phyloP scores from a whole-genome alignment of 139 green algal species.

The Micractinium conductrix region DNA sequence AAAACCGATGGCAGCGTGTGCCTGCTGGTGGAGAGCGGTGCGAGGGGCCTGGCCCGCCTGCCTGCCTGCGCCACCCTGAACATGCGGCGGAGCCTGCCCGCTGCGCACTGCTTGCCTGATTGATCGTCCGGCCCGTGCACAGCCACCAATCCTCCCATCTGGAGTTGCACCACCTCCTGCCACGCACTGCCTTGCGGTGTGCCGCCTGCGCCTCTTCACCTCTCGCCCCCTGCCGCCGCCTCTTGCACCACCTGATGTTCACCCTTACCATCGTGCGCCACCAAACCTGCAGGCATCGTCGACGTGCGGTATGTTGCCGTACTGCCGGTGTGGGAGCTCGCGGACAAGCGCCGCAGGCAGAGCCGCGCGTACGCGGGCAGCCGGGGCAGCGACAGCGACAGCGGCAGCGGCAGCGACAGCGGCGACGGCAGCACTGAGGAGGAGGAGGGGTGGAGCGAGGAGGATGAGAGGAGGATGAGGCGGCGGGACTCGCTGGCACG shows the following conservation, averaged over 20 bases:
- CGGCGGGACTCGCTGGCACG: constrained; percentile 14
- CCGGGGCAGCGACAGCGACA: not conserved
- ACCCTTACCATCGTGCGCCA: too few species aligned
- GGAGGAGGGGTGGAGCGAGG: not conserved
- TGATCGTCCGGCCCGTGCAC: too few species aligned
- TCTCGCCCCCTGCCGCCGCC: not conserved
- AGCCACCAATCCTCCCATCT: not conserved
- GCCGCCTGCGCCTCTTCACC: too few species aligned
- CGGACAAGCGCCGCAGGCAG: not conserved
- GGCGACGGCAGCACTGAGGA: not conserved
- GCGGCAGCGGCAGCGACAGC: not conserved
- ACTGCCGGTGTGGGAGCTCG: not conserved
- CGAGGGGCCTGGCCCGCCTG: not conserved
- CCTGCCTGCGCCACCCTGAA: not conserved
- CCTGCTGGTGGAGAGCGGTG: constrained; percentile 26
- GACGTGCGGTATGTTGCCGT: constrained; percentile 15
- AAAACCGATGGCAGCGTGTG: not conserved
- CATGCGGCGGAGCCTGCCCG: too few species aligned
- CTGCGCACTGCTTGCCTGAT: too few species aligned
- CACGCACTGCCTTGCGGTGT: not conserved
- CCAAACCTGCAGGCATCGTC: constrained; percentile 13
- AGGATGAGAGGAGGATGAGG: not conserved
- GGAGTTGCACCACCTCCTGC: not conserved
- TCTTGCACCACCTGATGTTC: not conserved
- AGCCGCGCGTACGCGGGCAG: not conserved